Base-by-base conservation (phyloP, 2,329 filamentous ascomycete species). In the Neonectria faginata region DNA sequence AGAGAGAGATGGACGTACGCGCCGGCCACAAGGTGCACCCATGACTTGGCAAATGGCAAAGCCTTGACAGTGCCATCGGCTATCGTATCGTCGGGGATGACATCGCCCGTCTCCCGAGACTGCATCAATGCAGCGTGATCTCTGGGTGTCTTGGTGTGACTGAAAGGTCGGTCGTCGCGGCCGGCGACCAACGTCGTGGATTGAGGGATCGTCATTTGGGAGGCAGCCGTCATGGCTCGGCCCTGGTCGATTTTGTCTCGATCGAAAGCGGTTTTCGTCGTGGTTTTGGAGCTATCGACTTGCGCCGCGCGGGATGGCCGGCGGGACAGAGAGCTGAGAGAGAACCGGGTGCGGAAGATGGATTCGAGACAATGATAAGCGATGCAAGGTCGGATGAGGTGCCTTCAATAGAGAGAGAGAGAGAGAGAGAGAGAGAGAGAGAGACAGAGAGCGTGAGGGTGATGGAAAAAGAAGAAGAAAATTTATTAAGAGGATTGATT, bases 11-110 rank as follows among this genome's bases (percentile, higher is more conserved):
- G 16, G 39, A 82, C 87, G 74, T 86, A 97, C 93, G 90, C 94
- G 85, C 94, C 94, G 59, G 94, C 94, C 63, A 97, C 87, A 75
- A 97, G 91, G 83, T 97, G 94, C 66, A 94, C 92, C 92, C 93
- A 97, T 78, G 93, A 94, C 79, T 94, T 94, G 18, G 89, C 84
- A 73, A 87, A 86, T 2, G 86, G 85, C 41, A 83, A 78, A 16
- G 78, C 76, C 67, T 83, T 81, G 58, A 77, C 70, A 58, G 77
- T 71, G 18, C 71, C 71, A 31, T 76, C 67, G 56, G 72, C 64
- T 18, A 77, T 74, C 18, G 71, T 68, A 58, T 81, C 81, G 57
- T 83, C 79, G 2, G 86, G 84, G 3, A 85, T 74, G 5, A 84
- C 79, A 61, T 87, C 86, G 39, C 88, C 89, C 14, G 85, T 86